Conservation (phyloP, 2,329 filamentous ascomycete genomes). For the Microcyclosporella mali region DNA sequence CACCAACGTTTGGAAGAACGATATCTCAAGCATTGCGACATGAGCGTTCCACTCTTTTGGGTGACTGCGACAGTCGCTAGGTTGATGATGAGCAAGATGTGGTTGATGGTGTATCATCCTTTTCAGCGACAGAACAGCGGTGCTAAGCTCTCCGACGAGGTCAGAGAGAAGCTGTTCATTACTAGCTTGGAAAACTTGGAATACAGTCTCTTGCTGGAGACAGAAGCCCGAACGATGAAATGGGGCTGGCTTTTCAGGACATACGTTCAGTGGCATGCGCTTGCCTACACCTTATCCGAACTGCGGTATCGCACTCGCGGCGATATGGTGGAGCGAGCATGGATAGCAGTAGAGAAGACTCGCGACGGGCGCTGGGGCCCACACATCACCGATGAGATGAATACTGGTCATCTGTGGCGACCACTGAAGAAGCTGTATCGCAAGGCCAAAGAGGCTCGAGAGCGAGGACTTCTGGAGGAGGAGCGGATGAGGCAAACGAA, state of each 20-base stretch:
- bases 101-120: slow-evolving; percentile 69
- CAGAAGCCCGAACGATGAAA: slow-evolving; percentile 54
- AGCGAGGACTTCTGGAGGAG: slow-evolving; percentile 44
- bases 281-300: slow-evolving; percentile 56
- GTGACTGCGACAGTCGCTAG: slow-evolving; percentile 61
- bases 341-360: slow-evolving; percentile 50
- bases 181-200: slow-evolving; percentile 71
- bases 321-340: slow-evolving; percentile 54
- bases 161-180: slow-evolving; percentile 62
- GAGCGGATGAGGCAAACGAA: slow-evolving; percentile 12
- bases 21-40: slow-evolving; percentile 48
- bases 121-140: slow-evolving; percentile 56
- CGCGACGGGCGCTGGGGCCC: slow-evolving; percentile 38
- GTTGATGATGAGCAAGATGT: slow-evolving; percentile 71
- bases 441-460: slow-evolving; percentile 50
- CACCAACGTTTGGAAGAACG: slow-evolving; percentile 44
- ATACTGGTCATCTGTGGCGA: slow-evolving; percentile 55
- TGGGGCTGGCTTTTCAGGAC: slow-evolving; percentile 62
- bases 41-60: slow-evolving; percentile 58
- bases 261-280: slow-evolving; percentile 60
- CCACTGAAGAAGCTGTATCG: slow-evolving; percentile 56
- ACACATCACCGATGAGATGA: slow-evolving; percentile 25
- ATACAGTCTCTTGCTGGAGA: slow-evolving; percentile 60
- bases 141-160: slow-evolving; percentile 53
- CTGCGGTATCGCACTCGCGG: slow-evolving; percentile 53